phyloP scores from a whole-genome alignment of 305 asterid species.

The Fraxinus albicans region DNA sequence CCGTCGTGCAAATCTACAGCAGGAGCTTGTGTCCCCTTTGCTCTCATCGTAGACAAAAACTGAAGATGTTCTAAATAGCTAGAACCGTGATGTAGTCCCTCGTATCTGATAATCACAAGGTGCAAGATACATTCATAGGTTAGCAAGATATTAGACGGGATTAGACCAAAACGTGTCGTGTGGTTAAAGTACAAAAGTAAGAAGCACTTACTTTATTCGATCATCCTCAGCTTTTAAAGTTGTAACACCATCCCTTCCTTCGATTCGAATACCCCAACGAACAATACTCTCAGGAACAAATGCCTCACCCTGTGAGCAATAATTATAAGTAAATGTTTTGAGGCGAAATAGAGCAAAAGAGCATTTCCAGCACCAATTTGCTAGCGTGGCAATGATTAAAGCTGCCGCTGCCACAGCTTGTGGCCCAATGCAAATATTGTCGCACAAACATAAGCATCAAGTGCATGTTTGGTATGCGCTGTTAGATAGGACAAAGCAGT shows the following conservation, averaged over 20 bases:
- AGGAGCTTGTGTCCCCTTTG: constrained; percentile 55
- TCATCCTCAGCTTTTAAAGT: constrained; percentile 64
- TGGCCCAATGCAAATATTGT: neutral
- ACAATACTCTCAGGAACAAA: constrained; percentile 86
- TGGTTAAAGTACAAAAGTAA: neutral
- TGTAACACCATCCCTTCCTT: constrained; percentile 67
- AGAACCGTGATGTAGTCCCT: constrained; percentile 94
- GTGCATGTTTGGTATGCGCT: neutral
- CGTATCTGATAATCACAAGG: constrained; percentile 45
- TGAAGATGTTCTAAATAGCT: constrained; percentile 90
- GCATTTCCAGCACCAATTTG: neutral
- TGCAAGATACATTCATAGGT: neutral
- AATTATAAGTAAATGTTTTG: neutral
- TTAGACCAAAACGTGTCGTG: neutral
- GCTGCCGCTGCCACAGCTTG: neutral
- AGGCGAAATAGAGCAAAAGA: neutral
- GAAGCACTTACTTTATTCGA: constrained; percentile 61
- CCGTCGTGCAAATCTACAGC: constrained; percentile 79
- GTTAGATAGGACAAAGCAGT: neutral
- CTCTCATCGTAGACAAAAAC: constrained; percentile 64
- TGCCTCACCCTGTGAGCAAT: constrained; percentile 72
- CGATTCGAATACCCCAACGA: constrained; percentile 68
- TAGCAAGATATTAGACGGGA: neutral
- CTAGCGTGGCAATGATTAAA: neutral
- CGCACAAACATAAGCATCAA: neutral